These are phyloP conservation scores for Schizochytrium sp. DNA, from an alignment of 108 stramenopile species.

Conservation along the genomic window DNA sequence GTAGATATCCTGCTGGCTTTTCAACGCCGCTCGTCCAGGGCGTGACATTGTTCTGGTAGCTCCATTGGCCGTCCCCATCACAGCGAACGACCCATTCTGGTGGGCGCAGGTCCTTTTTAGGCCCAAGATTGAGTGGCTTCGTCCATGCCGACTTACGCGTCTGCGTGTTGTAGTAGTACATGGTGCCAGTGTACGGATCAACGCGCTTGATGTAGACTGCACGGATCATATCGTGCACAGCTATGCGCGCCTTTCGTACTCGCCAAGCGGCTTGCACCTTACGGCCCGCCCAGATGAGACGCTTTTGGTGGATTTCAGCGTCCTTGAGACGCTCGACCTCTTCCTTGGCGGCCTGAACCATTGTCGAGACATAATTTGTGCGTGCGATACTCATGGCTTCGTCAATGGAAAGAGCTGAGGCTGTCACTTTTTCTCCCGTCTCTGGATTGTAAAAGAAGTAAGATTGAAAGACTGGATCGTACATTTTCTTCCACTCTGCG, in stretches of 20 bases:
- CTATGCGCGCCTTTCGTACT: background rate
- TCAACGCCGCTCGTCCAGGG: background rate
- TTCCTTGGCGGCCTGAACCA: constrained; percentile 1
- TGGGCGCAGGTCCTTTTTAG: background rate
- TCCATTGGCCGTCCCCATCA: background rate
- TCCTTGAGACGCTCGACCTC: background rate
- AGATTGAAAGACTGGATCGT: background rate
- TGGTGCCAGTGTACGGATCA: background rate
- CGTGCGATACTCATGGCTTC: background rate
- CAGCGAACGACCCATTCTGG: constrained; percentile 3
- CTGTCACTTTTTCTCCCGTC: background rate
- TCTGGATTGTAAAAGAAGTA: constrained; percentile 6
- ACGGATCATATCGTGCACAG: background rate
- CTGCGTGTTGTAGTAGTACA: constrained; percentile 11
- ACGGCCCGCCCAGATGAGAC: background rate
- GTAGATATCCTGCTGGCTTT: background rate
- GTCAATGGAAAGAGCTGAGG: background rate
- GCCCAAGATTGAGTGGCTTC: background rate
- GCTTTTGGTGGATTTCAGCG: background rate
- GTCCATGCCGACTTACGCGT: background rate
- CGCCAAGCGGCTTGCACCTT: background rate
- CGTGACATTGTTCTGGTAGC: background rate
- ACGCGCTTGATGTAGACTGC: constrained; percentile 4
- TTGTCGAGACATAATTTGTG: background rate
- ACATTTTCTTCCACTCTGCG: constrained; percentile 15